Conservation (phyloP, 768 basidiomycete species). For the Kwoniella europaea region DNA sequence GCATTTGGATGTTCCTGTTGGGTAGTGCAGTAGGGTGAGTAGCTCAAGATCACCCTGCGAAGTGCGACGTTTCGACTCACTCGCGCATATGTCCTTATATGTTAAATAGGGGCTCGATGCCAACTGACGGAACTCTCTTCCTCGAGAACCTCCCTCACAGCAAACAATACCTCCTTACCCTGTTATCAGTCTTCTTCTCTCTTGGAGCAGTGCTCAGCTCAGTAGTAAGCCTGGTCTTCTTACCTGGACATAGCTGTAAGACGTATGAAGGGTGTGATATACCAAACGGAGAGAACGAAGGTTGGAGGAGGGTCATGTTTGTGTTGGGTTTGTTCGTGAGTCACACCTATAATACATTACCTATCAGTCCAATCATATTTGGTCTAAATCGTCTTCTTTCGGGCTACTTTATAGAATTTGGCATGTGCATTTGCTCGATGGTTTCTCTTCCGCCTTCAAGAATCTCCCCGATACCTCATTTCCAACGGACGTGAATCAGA, state of each 20-base stretch:
- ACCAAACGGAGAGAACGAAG: constrained; percentile 68
- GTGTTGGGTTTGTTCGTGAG: constrained; percentile 80
- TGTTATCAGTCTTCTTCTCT: constrained; percentile 93
- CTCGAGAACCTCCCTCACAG: constrained; percentile 85
- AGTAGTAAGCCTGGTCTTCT: constrained; percentile 74
- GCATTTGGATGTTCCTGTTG: constrained; percentile 78
- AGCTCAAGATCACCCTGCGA: background rate
- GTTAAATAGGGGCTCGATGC: constrained; percentile 78
- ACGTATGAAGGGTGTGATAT: constrained; percentile 66
- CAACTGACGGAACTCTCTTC: constrained; percentile 86
- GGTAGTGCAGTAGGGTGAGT: constrained; percentile 92
- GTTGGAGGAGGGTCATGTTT: constrained; percentile 86
- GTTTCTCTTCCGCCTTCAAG: constrained; percentile 86
- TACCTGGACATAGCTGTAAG: constrained; percentile 67
- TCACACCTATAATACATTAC: constrained; percentile 28
- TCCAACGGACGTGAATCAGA: constrained; percentile 83
- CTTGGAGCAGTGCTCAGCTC: constrained; percentile 87
- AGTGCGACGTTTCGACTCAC: no score
- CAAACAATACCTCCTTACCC: constrained; percentile 91
- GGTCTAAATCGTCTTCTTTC: background rate
- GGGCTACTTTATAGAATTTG: constrained; percentile 68
- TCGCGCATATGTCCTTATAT: no score
- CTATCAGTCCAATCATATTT: background rate
- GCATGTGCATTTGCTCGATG: constrained; percentile 86
- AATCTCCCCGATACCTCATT: constrained; percentile 91